Evolutionary conservation across 345 rosid genomes (phyloP).

Genomic region (Gossypium herbaceum): DNA sequence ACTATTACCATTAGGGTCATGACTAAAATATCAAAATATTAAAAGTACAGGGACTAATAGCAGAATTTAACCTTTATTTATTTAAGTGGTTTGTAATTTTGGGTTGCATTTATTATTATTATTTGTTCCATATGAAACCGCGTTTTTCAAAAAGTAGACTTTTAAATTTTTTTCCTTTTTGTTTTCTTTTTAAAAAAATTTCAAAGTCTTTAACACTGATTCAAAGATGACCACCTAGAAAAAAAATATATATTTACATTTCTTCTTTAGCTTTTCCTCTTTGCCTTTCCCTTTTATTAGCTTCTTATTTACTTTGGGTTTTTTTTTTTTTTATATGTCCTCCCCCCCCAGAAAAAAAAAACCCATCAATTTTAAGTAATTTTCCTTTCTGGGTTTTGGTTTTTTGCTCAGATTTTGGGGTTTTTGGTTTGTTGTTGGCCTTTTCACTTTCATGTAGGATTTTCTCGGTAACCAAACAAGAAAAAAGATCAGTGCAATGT

Average conservation of each 20-base stretch:
- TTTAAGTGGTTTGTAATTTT: not conserved
- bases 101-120: not conserved
- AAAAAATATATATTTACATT: not conserved
- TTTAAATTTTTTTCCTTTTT: not conserved
- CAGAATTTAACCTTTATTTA: no score
- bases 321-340: not conserved
- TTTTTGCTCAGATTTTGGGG: not conserved
- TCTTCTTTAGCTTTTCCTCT: not conserved
- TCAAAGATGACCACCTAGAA: not conserved
- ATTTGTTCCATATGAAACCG: slow-evolving; percentile 25
- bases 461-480: slow-evolving; percentile 19
- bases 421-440: not conserved
- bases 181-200: not conserved
- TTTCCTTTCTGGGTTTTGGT: slow-evolving; percentile 1
- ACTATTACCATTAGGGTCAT: no score
- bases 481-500: slow-evolving; percentile 39
- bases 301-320: not conserved
- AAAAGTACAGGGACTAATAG: no score
- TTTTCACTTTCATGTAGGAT: slow-evolving; percentile 19
- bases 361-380: not conserved
- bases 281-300: not conserved
- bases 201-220: slow-evolving; percentile 35
- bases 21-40: no score
- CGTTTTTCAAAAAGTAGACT: slow-evolving; percentile 22
- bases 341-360: not conserved